These are phyloP conservation scores for Yarrowia porcina DNA, from an alignment of 805 yeast species.

Conservation along the genomic window DNA sequence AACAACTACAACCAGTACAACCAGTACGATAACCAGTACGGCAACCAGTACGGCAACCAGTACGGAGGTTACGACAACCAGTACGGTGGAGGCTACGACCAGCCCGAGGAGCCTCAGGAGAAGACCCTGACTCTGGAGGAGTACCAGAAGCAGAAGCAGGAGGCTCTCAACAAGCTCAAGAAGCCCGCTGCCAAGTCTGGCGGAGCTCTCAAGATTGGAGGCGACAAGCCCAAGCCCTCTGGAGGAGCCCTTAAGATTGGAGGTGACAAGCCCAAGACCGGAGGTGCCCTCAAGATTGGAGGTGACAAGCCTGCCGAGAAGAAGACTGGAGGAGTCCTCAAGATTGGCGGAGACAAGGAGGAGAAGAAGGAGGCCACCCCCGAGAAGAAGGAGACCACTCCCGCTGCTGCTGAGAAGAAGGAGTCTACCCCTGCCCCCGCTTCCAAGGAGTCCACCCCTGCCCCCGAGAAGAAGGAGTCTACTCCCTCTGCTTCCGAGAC, in stretches of 20 bases:
- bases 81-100: constrained; percentile 18
- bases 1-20: constrained; percentile 23
- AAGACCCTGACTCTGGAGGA: constrained; percentile 78
- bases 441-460: constrained; percentile 29
- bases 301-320: constrained; percentile 28
- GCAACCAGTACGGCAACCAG: constrained; percentile 12
- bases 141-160: constrained; percentile 46
- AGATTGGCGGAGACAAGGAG: constrained; percentile 31
- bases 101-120: constrained; percentile 34
- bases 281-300: constrained; percentile 34
- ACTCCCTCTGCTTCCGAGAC: constrained; percentile 27
- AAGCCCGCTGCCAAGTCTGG: constrained; percentile 26
- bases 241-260: constrained; percentile 27
- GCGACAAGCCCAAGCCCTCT: constrained; percentile 24
- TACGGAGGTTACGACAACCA: constrained; percentile 25
- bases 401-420: constrained; percentile 25
- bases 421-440: constrained; percentile 32
- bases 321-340: constrained; percentile 6
- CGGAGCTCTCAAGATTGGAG: constrained; percentile 35
- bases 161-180: constrained; percentile 28
- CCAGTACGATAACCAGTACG: constrained; percentile 4
- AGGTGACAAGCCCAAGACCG: constrained; percentile 27
- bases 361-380: constrained; percentile 41
- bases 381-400: constrained; percentile 30
- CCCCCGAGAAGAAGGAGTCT: constrained; percentile 23